These are phyloP conservation scores for Eucalyptus pauciflora DNA, from an alignment of 345 rosid species.

Conservation along the genomic window DNA sequence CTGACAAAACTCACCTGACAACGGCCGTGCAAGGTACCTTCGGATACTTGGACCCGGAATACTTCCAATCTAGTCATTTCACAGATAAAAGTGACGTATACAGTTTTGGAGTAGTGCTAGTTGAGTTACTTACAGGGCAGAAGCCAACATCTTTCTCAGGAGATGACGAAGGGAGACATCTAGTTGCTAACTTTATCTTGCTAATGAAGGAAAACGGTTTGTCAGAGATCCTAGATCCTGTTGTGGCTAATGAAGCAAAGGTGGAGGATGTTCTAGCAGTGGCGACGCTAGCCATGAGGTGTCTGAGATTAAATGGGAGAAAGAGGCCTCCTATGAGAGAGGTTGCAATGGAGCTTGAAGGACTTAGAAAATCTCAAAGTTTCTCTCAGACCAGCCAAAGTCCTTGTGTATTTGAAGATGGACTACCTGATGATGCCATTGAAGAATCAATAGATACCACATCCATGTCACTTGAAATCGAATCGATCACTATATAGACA, in stretches of 20 bases:
- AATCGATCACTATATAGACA: neutral
- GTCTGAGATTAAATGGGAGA: too few species aligned
- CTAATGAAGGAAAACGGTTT: neutral
- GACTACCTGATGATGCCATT: neutral
- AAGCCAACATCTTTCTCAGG: conserved; percentile 4
- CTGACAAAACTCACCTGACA: conserved; percentile 27
- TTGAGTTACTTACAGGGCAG: conserved; percentile 25
- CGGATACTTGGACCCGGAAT: conserved; percentile 38
- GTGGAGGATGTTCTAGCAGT: too few species aligned
- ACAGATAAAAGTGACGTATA: conserved; percentile 37
- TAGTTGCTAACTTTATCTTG: neutral
- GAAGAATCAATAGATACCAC: neutral
- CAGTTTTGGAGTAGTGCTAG: conserved; percentile 34
- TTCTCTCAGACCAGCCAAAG: neutral
- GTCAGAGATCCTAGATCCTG: neutral
- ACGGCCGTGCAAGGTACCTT: conserved; percentile 33
- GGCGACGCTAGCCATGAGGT: too few species aligned
- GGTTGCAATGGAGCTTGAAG: too few species aligned
- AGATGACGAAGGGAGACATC: conserved; percentile 9
- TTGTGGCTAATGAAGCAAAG: too few species aligned
- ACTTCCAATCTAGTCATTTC: conserved; percentile 8
- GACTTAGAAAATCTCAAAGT: neutral
- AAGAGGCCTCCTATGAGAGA: too few species aligned
- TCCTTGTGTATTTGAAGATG: neutral
- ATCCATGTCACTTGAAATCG: neutral